phyloP scores from a whole-genome alignment of 1,284 basidiomycete genomes.

The Naganishia cerealis region DNA sequence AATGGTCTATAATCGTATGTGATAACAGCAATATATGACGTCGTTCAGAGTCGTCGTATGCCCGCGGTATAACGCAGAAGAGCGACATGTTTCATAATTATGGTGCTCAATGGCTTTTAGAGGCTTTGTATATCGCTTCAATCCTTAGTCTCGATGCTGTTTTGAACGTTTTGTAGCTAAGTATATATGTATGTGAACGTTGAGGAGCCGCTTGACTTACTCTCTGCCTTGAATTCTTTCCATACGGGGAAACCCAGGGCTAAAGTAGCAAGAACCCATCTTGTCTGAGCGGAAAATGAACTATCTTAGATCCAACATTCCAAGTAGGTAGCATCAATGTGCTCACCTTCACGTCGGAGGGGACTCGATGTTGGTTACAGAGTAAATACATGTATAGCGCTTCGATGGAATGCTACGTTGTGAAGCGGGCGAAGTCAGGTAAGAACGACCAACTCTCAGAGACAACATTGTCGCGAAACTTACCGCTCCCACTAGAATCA shows the following conservation, averaged over 20 bases:
- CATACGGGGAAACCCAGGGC: constrained; percentile 19
- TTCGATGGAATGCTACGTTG: constrained; percentile 24
- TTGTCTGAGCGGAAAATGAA: neutral
- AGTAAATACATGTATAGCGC: constrained; percentile 24
- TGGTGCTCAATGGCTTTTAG: neutral
- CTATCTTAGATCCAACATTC: neutral
- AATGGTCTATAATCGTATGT: constrained; percentile 17
- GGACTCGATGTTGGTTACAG: constrained; percentile 25
- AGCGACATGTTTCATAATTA: neutral
- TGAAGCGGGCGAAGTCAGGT: neutral
- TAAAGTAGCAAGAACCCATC: constrained; percentile 23
- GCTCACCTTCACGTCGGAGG: constrained; percentile 8
- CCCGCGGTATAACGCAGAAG: too few relatives aligned
- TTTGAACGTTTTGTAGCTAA: neutral
- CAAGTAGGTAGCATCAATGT: neutral
- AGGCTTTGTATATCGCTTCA: constrained; percentile 8
- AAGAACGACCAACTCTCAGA: neutral
- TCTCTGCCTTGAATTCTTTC: constrained; percentile 28
- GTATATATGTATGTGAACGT: neutral
- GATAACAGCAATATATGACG: neutral
- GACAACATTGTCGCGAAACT: constrained; percentile 1
- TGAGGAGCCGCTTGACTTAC: neutral
- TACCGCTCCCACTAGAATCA: constrained; percentile 29
- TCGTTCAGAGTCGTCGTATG: too few relatives aligned
- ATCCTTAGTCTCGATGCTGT: constrained; percentile 15